These are phyloP conservation scores for Neonectria hederae DNA, from an alignment of 2,329 filamentous ascomycete species.

Conservation along the genomic window DNA sequence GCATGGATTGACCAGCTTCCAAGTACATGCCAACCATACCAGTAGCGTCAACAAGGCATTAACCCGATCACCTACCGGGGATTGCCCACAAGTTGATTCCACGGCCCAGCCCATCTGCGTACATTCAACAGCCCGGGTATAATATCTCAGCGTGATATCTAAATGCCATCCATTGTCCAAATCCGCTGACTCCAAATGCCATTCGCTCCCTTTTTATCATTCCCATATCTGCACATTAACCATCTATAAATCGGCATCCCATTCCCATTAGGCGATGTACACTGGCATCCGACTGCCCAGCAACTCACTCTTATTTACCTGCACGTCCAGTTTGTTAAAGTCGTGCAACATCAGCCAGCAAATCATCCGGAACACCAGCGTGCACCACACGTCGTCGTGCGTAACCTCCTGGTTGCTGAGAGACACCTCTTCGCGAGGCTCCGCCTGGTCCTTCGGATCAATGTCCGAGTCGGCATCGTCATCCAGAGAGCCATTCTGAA, in stretches of 20 bases:
- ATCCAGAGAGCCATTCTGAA: background rate
- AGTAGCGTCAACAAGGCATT: background rate
- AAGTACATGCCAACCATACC: no score
- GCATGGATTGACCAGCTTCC: background rate
- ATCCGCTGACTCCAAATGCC: background rate
- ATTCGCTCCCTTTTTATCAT: background rate
- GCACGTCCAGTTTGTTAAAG: conserved; percentile 63
- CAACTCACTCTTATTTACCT: conserved; percentile 63
- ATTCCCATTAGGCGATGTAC: conserved; percentile 54
- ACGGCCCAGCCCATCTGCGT: background rate
- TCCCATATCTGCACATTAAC: background rate
- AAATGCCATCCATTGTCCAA: background rate
- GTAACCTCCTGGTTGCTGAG: conserved; percentile 40
- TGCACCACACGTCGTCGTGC: conserved; percentile 62
- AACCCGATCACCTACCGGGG: background rate
- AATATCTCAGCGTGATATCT: background rate
- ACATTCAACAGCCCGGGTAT: background rate
- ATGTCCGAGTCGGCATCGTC: conserved; percentile 24
- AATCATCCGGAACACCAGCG: conserved; percentile 65
- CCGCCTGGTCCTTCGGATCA: conserved; percentile 24
- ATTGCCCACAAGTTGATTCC: background rate
- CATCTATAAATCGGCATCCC: background rate
- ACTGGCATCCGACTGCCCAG: conserved; percentile 65
- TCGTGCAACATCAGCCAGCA: conserved; percentile 68
- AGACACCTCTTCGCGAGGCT: conserved; percentile 14